Conservation (phyloP, 352 stramenopile species). For the Phytophthora quininea region DNA sequence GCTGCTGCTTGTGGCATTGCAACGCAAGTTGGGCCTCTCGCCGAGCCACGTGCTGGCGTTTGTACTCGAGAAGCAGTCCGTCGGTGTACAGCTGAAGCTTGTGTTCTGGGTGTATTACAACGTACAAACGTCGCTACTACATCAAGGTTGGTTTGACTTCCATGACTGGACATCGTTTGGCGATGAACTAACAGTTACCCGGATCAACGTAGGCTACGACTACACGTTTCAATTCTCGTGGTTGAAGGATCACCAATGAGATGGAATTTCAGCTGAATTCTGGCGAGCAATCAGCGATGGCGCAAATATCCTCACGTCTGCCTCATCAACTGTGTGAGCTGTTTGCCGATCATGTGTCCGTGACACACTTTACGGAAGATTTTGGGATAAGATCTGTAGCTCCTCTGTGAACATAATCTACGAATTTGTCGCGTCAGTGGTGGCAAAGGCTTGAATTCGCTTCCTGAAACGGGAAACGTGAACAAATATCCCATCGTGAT, state of each 20-base stretch:
- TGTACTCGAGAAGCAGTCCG: slow-evolving; percentile 29
- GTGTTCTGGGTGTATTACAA: slow-evolving; percentile 39
- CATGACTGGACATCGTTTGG: background rate
- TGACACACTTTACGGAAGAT: no score
- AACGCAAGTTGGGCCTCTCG: slow-evolving; percentile 1
- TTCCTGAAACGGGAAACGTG: no score
- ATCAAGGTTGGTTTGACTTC: background rate
- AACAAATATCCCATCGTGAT: no score
- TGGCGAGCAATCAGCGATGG: no score
- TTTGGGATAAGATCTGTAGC: no score
- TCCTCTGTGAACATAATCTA: no score
- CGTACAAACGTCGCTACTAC: slow-evolving; percentile 8
- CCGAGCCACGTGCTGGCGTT: slow-evolving; percentile 35
- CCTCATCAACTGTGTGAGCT: slow-evolving; percentile 1
- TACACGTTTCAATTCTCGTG: background rate
- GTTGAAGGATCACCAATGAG: background rate
- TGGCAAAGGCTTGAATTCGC: no score
- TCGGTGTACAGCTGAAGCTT: slow-evolving; percentile 29
- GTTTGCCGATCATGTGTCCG: no score
- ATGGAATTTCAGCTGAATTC: no score
- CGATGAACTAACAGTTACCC: no score
- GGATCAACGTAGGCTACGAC: background rate
- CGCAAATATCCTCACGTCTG: background rate
- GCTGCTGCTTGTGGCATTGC: background rate
- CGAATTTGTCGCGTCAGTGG: no score